Percentiles rank a stretch among this genome's conserved stretches.
These are phyloP conservation scores for Curvularia sp. DNA, from an alignment of 2,329 filamentous ascomycete species.

Conservation along the genomic window DNA sequence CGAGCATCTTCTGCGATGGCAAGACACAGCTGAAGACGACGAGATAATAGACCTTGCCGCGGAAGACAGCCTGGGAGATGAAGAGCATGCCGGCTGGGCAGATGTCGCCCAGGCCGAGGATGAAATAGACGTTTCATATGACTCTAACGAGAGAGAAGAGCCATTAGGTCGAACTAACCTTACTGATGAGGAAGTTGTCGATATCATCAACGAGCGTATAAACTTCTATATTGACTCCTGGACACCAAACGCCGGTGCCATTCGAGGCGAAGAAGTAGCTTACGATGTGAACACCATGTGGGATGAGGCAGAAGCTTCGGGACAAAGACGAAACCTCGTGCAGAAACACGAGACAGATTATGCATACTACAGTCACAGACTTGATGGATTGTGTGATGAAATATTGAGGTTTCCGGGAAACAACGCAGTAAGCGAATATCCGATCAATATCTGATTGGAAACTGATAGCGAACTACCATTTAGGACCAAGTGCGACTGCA, in stretches of 20 bases:
- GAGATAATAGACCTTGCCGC: conserved; percentile 13
- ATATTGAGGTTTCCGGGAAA: conserved; percentile 56
- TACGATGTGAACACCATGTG: conserved; percentile 31
- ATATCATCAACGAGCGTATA: conserved; percentile 42
- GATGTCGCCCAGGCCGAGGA: conserved; percentile 20
- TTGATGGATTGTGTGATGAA: conserved; percentile 31
- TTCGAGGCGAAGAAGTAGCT: conserved; percentile 14
- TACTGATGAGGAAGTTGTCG: conserved; percentile 20
- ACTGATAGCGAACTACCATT: neutral
- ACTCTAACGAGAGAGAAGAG: conserved; percentile 7
- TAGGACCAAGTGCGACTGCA: conserved; percentile 61
- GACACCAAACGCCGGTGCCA: conserved; percentile 25
- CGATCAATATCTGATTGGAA: neutral
- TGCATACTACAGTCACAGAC: conserved; percentile 22
- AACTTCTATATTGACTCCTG: conserved; percentile 28
- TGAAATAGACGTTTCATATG: neutral
- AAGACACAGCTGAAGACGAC: conserved; percentile 7
- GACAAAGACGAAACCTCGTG: conserved; percentile 20
- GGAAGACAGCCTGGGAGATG: conserved; percentile 19
- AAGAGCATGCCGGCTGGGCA: conserved; percentile 10
- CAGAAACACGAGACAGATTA: conserved; percentile 23
- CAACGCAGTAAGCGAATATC: conserved; percentile 45
- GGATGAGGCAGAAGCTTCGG: conserved; percentile 30
- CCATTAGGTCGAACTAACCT: conserved; percentile 19
- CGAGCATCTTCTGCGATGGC: conserved; percentile 43